These are phyloP conservation scores for Hansfordia pulvinata DNA, from an alignment of 2,329 filamentous ascomycete species.

Conservation along the genomic window DNA sequence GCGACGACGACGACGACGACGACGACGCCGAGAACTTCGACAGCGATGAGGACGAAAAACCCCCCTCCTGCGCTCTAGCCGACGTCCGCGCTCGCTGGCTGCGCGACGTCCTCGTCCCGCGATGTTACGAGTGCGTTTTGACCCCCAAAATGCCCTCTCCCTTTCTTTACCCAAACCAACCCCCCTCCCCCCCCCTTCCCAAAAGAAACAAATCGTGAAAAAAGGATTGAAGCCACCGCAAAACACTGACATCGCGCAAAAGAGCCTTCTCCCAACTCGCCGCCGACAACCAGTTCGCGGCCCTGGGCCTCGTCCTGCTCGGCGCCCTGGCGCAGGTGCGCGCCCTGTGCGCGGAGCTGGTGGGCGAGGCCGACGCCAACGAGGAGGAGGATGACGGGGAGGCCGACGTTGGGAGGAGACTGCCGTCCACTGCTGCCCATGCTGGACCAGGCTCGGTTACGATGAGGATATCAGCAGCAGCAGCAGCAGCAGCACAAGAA, in stretches of 20 bases:
- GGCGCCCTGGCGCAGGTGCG: conserved; percentile 47
- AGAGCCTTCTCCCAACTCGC: conserved; percentile 56
- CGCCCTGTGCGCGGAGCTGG: conserved; percentile 24
- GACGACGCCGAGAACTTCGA: conserved; percentile 2
- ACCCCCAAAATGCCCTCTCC: conserved; percentile 2
- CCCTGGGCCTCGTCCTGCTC: conserved; percentile 56
- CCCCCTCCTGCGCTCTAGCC: too few relatives aligned
- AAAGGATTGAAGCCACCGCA: too few relatives aligned
- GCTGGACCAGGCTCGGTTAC: not conserved
- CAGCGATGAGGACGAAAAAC: too few relatives aligned
- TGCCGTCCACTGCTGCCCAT: not conserved
- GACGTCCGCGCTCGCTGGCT: conserved; percentile 22
- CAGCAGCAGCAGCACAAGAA: not conserved
- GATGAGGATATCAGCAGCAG: not conserved
- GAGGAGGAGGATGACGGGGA: conserved; percentile 12
- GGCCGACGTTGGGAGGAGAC: not conserved
- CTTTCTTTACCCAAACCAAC: too few relatives aligned
- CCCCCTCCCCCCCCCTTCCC: conserved; percentile 1
- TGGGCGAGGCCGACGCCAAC: conserved; percentile 9
- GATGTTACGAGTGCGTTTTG: conserved; percentile 28
- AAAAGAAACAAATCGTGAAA: too few relatives aligned
- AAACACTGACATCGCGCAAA: conserved; percentile 1
- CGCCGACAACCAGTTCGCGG: conserved; percentile 59
- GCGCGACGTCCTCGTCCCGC: conserved; percentile 22
- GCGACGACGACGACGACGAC: conserved; percentile 4